Conservation (phyloP, 208 protist genomes). For the Acanthamoeba lenticulata region DNA sequence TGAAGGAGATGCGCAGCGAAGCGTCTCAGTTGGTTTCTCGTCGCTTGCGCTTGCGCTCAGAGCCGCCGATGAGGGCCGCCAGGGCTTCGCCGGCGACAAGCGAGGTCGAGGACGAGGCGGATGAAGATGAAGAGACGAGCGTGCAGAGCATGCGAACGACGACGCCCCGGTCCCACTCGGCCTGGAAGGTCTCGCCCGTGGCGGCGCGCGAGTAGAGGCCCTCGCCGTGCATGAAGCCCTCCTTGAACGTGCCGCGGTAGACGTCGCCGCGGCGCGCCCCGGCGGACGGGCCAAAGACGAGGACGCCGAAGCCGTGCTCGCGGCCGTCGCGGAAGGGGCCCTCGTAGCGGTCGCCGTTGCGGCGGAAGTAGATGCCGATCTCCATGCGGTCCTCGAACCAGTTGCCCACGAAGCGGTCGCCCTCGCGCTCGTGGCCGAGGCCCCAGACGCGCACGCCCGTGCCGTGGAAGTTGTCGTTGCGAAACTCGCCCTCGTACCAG, state of each 20-base stretch:
- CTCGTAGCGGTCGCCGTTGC: constrained; percentile 35
- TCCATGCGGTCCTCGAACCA: background rate
- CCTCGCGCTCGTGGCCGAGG: background rate
- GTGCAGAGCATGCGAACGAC: background rate
- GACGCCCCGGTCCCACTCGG: background rate
- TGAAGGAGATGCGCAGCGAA: too few species aligned
- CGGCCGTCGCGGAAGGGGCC: background rate
- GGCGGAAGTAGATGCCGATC: background rate
- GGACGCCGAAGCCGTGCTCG: background rate
- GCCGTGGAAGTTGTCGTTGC: background rate
- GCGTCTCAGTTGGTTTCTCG: background rate
- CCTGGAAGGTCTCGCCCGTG: constrained; percentile 3
- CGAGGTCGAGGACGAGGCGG: too few species aligned
- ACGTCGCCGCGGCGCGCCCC: background rate
- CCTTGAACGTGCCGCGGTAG: constrained; percentile 11
- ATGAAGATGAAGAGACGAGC: too few species aligned
- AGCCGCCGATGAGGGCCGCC: too few species aligned
- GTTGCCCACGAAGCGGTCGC: background rate
- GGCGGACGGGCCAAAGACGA: background rate
- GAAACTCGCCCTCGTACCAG: background rate
- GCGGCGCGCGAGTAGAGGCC: constrained; percentile 59
- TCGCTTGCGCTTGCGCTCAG: background rate
- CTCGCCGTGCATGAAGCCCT: constrained; percentile 68
- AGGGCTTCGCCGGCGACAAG: too few species aligned
- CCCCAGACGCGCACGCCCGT: background rate